A percentile compares a stretch with the other conserved stretches of the same genome.
These are phyloP conservation scores for Rhodotorula kratochvilovae DNA, from an alignment of 768 basidiomycete species.

Conservation along the genomic window DNA sequence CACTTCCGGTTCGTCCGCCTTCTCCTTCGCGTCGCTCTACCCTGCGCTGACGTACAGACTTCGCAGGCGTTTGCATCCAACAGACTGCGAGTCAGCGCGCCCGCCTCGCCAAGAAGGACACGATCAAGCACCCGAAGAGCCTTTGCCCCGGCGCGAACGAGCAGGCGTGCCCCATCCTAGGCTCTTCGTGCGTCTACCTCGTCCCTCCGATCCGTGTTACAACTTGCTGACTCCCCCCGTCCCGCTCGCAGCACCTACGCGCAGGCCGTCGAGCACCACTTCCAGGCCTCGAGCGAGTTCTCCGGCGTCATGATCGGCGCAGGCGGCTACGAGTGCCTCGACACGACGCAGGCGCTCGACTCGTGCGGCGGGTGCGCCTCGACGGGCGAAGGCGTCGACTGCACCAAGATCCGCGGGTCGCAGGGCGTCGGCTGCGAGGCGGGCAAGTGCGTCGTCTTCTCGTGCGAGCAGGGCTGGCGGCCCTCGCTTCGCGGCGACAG, in stretches of 20 bases:
- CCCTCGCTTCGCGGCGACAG: slow-evolving; percentile 9
- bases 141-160: slow-evolving; percentile 22
- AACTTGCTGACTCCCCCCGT: background rate
- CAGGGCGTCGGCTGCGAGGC: slow-evolving; percentile 45
- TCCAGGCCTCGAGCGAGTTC: slow-evolving; percentile 6
- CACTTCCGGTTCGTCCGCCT: slow-evolving; percentile 2
- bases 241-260: background rate
- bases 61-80: slow-evolving; percentile 25
- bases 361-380: slow-evolving; percentile 73
- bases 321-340: slow-evolving; percentile 50
- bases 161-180: slow-evolving; percentile 32
- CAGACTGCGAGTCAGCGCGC: slow-evolving; percentile 23
- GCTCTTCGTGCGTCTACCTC: slow-evolving; percentile 31
- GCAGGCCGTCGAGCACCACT: slow-evolving; percentile 25
- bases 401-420: slow-evolving; percentile 61
- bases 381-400: slow-evolving; percentile 64
- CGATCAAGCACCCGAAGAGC: slow-evolving; percentile 4
- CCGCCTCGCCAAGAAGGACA: slow-evolving; percentile 19
- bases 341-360: slow-evolving; percentile 59
- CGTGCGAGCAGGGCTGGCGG: slow-evolving; percentile 41
- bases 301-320: slow-evolving; percentile 16
- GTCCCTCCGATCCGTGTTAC: too few species aligned
- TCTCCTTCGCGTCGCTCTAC: too few species aligned
- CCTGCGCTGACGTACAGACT: background rate
- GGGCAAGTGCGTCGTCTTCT: slow-evolving; percentile 51